Percentiles rank a stretch among this genome's conserved stretches.
These are phyloP conservation scores for Psilocybe tampanensis DNA, from an alignment of 768 basidiomycete genomes.

Conservation along the genomic window DNA sequence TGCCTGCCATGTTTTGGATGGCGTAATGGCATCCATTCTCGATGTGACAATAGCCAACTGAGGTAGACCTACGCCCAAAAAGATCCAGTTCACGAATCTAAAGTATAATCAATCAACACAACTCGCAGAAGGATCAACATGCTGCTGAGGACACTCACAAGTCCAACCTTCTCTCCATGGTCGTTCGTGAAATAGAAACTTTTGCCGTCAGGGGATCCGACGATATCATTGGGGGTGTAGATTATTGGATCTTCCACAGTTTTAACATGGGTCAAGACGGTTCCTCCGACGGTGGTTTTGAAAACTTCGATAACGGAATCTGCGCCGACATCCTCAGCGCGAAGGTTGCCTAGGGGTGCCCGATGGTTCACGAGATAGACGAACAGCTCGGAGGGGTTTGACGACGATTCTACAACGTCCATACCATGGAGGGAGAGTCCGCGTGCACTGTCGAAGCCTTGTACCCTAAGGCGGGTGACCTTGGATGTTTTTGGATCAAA, in stretches of 20 bases:
- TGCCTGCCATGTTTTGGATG: slow-evolving; percentile 46
- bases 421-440: slow-evolving; percentile 66
- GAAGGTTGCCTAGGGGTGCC: slow-evolving; percentile 41
- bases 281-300: slow-evolving; percentile 47
- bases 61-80: slow-evolving; percentile 39
- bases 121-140: no score
- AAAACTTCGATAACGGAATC: slow-evolving; percentile 77
- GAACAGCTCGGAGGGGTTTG: slow-evolving; percentile 51
- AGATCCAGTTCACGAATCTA: slow-evolving; percentile 28
- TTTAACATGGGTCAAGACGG: slow-evolving; percentile 49
- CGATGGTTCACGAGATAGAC: slow-evolving; percentile 78
- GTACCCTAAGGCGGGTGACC: slow-evolving; percentile 47
- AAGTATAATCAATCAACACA: slow-evolving; percentile 13
- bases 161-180: slow-evolving; percentile 52
- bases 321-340: slow-evolving; percentile 55
- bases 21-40: slow-evolving; percentile 64
- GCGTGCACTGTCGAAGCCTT: slow-evolving; percentile 38
- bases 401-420: slow-evolving; percentile 61
- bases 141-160: slow-evolving; percentile 44
- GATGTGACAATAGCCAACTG: slow-evolving; percentile 67
- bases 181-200: slow-evolving; percentile 77
- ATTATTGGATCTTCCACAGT: slow-evolving; percentile 61
- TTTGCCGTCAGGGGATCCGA: slow-evolving; percentile 64
- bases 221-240: slow-evolving; percentile 70
- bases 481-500: slow-evolving; percentile 51